phyloP scores from a whole-genome alignment of 768 basidiomycete genomes.

The Termitomyces sp. region DNA sequence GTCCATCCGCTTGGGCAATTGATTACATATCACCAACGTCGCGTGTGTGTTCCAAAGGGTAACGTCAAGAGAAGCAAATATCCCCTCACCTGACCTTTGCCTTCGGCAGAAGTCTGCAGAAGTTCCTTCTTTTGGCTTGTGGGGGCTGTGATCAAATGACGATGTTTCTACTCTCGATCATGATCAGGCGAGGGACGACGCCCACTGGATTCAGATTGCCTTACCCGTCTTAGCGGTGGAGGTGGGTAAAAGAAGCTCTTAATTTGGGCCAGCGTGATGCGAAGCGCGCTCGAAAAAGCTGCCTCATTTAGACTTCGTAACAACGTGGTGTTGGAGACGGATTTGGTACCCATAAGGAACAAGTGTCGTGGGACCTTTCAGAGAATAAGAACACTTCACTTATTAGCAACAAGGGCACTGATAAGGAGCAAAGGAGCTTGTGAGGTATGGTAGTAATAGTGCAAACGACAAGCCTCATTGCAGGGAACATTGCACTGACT shows the following conservation, averaged over 20 bases:
- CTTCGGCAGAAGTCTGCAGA: conserved; percentile 9
- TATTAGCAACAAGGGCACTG: conserved; percentile 8
- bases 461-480: neutral
- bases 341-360: conserved; percentile 11
- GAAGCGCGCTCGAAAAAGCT: conserved; percentile 4
- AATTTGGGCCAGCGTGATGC: conserved; percentile 6
- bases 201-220: neutral
- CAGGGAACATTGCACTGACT: conserved; percentile 1
- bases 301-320: conserved; percentile 16
- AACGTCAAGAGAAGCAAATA: neutral
- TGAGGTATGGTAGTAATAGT: neutral
- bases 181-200: conserved; percentile 16
- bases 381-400: conserved; percentile 8
- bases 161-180: conserved; percentile 14
- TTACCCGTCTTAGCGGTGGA: conserved; percentile 5
- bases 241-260: conserved; percentile 6
- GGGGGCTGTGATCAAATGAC: conserved; percentile 15
- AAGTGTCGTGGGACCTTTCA: conserved; percentile 11
- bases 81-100: conserved; percentile 3
- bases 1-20: neutral
- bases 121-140: neutral
- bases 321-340: conserved; percentile 12
- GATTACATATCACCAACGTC: neutral
- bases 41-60: neutral
- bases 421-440: conserved; percentile 2